phyloP scores from a whole-genome alignment of 2,329 filamentous ascomycete genomes.

The Zelopaecilomyces penicillatus region DNA sequence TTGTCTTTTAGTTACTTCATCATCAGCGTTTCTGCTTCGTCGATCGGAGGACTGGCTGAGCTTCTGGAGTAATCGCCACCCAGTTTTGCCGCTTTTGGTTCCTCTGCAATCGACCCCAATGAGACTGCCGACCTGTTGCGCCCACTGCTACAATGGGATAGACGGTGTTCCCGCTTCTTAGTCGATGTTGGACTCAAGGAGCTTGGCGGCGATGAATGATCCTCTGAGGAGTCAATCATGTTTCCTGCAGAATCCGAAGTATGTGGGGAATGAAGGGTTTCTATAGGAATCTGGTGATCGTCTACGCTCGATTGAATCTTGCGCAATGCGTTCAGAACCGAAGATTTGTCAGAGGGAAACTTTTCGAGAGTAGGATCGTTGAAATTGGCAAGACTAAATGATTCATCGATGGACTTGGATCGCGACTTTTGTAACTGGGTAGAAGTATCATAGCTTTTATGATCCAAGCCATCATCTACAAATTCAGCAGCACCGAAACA shows the following conservation, averaged over 20 bases:
- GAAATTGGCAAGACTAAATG: constrained; percentile 22
- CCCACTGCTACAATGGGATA: constrained; percentile 23
- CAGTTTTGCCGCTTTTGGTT: constrained; percentile 20
- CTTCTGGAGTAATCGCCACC: too few species aligned
- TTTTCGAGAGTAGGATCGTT: constrained; percentile 40
- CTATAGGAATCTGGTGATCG: constrained; percentile 29
- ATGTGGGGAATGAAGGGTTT: constrained; percentile 28
- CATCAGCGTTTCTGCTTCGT: constrained; percentile 35
- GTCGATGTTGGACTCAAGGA: constrained; percentile 24
- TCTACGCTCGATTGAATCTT: constrained; percentile 36
- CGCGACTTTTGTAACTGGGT: constrained; percentile 2
- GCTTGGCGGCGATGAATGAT: constrained; percentile 25
- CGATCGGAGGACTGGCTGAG: constrained; percentile 17
- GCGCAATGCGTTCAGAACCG: constrained; percentile 37
- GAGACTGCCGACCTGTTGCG: constrained; percentile 32
- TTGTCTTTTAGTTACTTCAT: constrained; percentile 11
- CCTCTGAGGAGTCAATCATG: constrained; percentile 30
- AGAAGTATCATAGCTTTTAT: constrained; percentile 15
- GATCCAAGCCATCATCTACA: constrained; percentile 23
- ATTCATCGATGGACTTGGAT: constrained; percentile 11
- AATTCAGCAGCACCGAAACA: constrained; percentile 33
- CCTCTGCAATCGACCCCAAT: constrained; percentile 39
- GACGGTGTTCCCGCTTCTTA: constrained; percentile 24
- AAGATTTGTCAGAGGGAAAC: constrained; percentile 37
- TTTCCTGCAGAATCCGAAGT: constrained; percentile 24